A percentile compares a stretch with the other conserved stretches of the same genome.
phyloP scores from a whole-genome alignment of 2,329 filamentous ascomycete species.

The Lachnellula arida region DNA sequence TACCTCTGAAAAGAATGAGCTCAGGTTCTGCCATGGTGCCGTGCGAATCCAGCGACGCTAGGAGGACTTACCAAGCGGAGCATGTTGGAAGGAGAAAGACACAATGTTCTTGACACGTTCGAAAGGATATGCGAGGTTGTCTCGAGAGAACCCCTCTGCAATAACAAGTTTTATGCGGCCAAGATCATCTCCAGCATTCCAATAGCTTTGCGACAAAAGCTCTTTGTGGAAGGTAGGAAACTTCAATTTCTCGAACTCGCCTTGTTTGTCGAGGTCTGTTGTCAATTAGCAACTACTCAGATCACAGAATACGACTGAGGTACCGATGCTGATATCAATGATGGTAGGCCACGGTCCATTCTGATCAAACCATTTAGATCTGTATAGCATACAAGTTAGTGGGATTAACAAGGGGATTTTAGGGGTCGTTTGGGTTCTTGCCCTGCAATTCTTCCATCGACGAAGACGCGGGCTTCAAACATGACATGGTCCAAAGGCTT shows the following conservation, averaged over 20 bases:
- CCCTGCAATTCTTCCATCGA: constrained; percentile 64
- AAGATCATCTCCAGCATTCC: constrained; percentile 65
- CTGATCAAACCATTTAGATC: constrained; percentile 47
- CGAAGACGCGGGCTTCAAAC: constrained; percentile 62
- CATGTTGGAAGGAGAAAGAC: constrained; percentile 81
- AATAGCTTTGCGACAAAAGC: constrained; percentile 63
- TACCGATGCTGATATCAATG: constrained; percentile 39
- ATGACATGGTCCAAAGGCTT: constrained; percentile 51
- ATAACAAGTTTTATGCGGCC: constrained; percentile 75
- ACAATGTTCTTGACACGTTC: constrained; percentile 68
- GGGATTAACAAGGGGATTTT: not conserved
- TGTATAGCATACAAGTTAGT: constrained; percentile 3
- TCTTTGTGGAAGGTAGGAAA: constrained; percentile 71
- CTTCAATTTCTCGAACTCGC: constrained; percentile 55
- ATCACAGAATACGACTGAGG: constrained; percentile 17
- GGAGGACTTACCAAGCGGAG: constrained; percentile 59
- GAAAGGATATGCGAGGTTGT: constrained; percentile 47
- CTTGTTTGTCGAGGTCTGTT: constrained; percentile 34
- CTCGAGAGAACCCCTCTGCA: constrained; percentile 63
- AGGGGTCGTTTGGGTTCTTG: constrained; percentile 32
- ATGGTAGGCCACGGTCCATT: constrained; percentile 47
- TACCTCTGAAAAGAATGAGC: constrained; percentile 47
- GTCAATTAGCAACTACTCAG: constrained; percentile 4
- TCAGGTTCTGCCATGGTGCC: not conserved
- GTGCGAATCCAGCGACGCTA: not conserved